phyloP scores from a whole-genome alignment of 768 basidiomycete genomes.

The Cystofilobasidium ferigula region DNA sequence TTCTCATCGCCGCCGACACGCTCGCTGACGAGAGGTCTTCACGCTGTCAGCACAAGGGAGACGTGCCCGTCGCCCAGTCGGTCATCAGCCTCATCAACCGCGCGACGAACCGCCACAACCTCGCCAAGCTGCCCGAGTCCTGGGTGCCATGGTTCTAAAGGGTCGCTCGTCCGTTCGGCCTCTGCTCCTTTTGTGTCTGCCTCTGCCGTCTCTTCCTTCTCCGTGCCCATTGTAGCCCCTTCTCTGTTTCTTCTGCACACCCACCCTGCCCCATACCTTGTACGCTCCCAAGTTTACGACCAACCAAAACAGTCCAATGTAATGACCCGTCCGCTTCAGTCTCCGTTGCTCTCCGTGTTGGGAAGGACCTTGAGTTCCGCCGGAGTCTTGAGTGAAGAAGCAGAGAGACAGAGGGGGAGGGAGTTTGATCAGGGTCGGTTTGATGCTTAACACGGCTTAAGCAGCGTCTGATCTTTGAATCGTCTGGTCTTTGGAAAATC shows the following conservation, averaged over 20 bases:
- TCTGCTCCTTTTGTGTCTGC: not conserved
- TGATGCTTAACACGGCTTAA: too few relatives aligned
- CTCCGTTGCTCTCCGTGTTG: too few relatives aligned
- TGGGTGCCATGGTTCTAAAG: constrained; percentile 16
- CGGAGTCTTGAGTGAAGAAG: too few relatives aligned
- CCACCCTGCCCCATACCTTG: too few relatives aligned
- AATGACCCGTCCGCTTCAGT: too few relatives aligned
- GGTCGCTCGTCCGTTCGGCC: not conserved
- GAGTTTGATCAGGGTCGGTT: not conserved
- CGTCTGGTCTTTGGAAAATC: too few relatives aligned
- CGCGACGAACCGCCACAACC: constrained; percentile 19
- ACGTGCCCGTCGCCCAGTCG: constrained; percentile 21
- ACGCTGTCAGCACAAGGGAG: constrained; percentile 6
- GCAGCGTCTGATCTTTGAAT: too few relatives aligned
- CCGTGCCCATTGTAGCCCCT: not conserved
- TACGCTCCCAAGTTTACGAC: too few relatives aligned
- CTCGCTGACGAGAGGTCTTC: not conserved
- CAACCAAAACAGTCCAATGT: too few relatives aligned
- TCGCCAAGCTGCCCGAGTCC: constrained; percentile 16
- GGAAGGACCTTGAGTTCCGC: too few relatives aligned
- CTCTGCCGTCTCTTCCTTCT: not conserved
- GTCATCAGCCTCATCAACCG: constrained; percentile 26
- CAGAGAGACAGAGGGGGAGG: too few relatives aligned
- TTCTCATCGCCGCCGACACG: not conserved
- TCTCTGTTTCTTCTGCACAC: too few relatives aligned